phyloP scores from a whole-genome alignment of 805 yeast species.

The Cyberlindnera samutprakarnensis region DNA sequence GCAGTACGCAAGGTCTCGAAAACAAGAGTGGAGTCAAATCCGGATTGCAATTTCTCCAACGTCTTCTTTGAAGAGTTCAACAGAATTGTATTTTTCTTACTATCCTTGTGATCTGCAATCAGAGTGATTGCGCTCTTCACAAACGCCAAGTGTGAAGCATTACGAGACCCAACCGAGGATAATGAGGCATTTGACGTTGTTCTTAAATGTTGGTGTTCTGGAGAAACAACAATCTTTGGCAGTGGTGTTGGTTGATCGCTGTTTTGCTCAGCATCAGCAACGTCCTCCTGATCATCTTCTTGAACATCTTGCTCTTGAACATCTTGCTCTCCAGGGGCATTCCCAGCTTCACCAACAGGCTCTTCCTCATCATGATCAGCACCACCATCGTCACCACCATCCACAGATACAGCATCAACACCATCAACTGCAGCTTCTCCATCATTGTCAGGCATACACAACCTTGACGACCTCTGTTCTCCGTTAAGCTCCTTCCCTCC shows the following conservation, averaged over 20 bases:
- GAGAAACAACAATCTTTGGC: constrained; percentile 13
- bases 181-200: constrained; percentile 15
- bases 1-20: constrained; percentile 74
- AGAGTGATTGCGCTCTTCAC: constrained; percentile 52
- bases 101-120: constrained; percentile 54
- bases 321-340: neutral
- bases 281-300: constrained; percentile 13
- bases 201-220: constrained; percentile 14
- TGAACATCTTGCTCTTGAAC: constrained; percentile 1
- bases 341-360: constrained; percentile 4
- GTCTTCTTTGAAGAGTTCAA: constrained; percentile 25
- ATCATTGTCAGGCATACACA: too few species aligned
- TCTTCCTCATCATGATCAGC: constrained; percentile 6
- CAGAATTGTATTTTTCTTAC: constrained; percentile 37
- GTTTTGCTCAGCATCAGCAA: constrained; percentile 12
- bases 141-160: constrained; percentile 28
- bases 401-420: too few species aligned
- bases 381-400: too few species aligned
- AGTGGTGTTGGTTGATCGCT: constrained; percentile 12
- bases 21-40: constrained; percentile 43
- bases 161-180: constrained; percentile 17
- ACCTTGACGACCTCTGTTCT: too few species aligned
- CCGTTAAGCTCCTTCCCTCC: too few species aligned
- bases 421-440: too few species aligned
- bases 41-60: constrained; percentile 21